Percentiles rank a stretch among this genome's conserved stretches.
These are phyloP conservation scores for Colletotrichum cuscutae DNA, from an alignment of 2,329 filamentous ascomycete genomes.

Conservation along the genomic window DNA sequence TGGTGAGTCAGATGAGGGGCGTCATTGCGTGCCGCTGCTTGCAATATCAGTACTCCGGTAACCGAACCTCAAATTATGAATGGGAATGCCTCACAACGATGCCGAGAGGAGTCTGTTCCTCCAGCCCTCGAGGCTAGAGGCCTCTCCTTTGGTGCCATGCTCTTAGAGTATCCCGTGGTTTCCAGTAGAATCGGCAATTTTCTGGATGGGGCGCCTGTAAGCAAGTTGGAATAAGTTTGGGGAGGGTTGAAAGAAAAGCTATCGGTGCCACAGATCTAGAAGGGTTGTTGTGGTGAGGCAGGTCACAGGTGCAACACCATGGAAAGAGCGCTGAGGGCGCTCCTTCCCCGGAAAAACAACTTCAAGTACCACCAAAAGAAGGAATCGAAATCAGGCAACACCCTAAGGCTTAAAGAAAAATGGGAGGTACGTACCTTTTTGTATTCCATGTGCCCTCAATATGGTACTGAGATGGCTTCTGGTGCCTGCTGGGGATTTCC, in stretches of 20 bases:
- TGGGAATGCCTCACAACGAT: constrained; percentile 5
- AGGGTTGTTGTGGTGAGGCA: not conserved
- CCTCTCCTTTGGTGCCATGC: constrained; percentile 14
- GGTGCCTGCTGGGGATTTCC: not conserved
- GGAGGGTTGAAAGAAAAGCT: not conserved
- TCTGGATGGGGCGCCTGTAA: not conserved
- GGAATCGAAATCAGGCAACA: not conserved
- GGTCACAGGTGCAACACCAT: not conserved
- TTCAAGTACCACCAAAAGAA: not conserved
- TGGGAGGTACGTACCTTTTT: not conserved
- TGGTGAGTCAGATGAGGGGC: not conserved
- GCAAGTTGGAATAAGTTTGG: not conserved
- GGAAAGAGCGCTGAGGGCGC: not conserved
- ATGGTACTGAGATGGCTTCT: not conserved
- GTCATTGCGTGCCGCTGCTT: not conserved
- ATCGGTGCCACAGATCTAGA: not conserved
- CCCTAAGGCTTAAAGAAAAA: not conserved
- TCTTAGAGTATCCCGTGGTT: not conserved
- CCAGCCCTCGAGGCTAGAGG: not conserved
- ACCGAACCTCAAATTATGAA: not conserved
- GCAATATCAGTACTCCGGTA: not conserved
- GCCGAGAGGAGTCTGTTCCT: not conserved
- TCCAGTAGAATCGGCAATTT: not conserved
- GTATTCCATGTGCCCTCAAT: not conserved
- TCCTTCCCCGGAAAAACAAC: not conserved